Evolutionary conservation across 140 eudicot species (phyloP).

Genomic region (Oenanthe javanica): DNA sequence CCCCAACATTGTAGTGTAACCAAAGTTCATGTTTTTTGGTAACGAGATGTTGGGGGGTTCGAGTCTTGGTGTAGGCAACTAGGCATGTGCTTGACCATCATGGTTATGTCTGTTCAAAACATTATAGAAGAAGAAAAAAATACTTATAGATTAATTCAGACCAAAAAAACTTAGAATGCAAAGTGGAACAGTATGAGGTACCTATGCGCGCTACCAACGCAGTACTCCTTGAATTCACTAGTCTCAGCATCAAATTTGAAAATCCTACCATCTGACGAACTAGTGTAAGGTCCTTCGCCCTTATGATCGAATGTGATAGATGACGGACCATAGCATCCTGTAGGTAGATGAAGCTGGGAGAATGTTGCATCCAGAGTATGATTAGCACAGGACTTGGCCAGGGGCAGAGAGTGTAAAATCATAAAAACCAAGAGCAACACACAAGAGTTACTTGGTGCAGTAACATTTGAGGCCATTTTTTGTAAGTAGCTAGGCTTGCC

Average conservation of each 20-base stretch:
- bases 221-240: background rate
- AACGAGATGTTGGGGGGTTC: too few species aligned
- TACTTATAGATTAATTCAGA: too few species aligned
- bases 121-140: too few species aligned
- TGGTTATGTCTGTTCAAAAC: too few species aligned
- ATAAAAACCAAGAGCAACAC: background rate
- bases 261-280: background rate
- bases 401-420: background rate
- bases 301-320: background rate
- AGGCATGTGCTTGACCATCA: background rate
- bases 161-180: too few species aligned
- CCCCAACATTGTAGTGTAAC: too few species aligned
- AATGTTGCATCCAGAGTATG: background rate
- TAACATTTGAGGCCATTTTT: background rate
- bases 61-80: too few species aligned
- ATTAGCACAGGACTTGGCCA: conserved; percentile 5
- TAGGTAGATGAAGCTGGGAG: conserved; percentile 1
- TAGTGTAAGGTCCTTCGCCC: conserved; percentile 7
- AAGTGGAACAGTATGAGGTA: background rate
- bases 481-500: background rate
- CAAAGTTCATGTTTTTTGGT: too few species aligned
- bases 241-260: background rate
- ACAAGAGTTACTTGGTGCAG: background rate
- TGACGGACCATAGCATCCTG: background rate
- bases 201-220: background rate